Percentiles rank a stretch among this genome's conserved stretches.
Evolutionary conservation across 352 stramenopile species (phyloP).

Genomic region (Halophytophthora batemanensis): DNA sequence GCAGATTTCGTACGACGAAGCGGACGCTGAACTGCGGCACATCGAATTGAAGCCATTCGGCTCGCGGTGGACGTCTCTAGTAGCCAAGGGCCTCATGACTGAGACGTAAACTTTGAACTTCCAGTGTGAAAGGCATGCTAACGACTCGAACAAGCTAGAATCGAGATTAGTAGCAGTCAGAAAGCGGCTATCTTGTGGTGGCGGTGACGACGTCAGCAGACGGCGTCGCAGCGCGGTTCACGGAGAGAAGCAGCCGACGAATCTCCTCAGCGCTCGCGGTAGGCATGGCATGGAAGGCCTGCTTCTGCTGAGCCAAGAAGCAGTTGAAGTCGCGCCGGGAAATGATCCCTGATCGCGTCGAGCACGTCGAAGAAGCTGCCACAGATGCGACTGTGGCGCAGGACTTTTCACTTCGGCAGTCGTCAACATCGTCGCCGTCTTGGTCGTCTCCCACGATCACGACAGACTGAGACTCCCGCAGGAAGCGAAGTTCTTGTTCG

Average conservation of each 20-base stretch:
- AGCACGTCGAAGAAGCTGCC: constrained; percentile 37
- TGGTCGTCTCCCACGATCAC: constrained; percentile 46
- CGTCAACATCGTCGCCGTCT: constrained; percentile 23
- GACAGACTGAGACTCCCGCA: constrained; percentile 40
- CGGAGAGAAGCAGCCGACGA: constrained; percentile 32
- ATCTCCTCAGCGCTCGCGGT: constrained; percentile 51
- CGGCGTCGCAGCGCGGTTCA: constrained; percentile 17
- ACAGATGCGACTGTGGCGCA: constrained; percentile 35
- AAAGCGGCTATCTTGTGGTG: constrained; percentile 9
- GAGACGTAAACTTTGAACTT: not conserved
- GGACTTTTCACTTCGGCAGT: constrained; percentile 45
- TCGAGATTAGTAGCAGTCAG: too few relatives aligned
- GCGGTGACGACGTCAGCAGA: constrained; percentile 8
- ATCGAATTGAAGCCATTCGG: constrained; percentile 43
- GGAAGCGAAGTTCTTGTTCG: constrained; percentile 54
- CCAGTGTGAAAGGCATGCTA: not conserved
- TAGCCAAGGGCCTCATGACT: not conserved
- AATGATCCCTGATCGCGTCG: constrained; percentile 49
- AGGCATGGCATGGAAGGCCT: constrained; percentile 17
- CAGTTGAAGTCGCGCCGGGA: constrained; percentile 51
- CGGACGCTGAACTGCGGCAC: constrained; percentile 31
- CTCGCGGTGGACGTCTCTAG: constrained; percentile 31
- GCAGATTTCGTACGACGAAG: constrained; percentile 51
- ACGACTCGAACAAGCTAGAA: not conserved
- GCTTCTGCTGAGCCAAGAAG: constrained; percentile 43